Base-by-base conservation (phyloP, 139 green algal genomes). In the Volvox reticuliferus region DNA sequence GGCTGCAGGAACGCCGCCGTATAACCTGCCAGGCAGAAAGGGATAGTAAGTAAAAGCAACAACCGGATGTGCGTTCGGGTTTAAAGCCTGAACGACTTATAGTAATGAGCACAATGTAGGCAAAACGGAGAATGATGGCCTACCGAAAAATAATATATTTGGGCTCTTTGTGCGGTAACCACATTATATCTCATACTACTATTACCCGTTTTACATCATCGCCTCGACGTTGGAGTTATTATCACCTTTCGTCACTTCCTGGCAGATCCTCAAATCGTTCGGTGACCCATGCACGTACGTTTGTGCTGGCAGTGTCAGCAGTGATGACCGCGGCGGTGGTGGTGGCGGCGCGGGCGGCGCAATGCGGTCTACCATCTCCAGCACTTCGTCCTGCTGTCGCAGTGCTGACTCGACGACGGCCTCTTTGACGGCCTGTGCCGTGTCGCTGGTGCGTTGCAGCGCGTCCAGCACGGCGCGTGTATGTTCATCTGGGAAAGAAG, bases 331-430 rank as follows among this genome's bases (percentile, higher is more conserved):
- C 30, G 67, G 37, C 33, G 28, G 37, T n/a, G 44, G 84, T 28
- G 84, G 84, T n/a, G 84, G 84, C 84, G 69, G 69, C 69, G 44
- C 33, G 33, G 84, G 26, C 28, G 84, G 79, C 32, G 81, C 69
- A 12, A 82, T 22, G 0, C 30, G 20, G 1, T 84, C 86, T 55
- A 83, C 50, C 50, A 90, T 12, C 50, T 83, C 24, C n/a, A 90
- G 18, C 30, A 76, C 30, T 6, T 83, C 30, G 30, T 90, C 73
- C 50, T 90, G 86, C 86, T 90, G 86, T 55, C 24, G 20, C 30
- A 90, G 73, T 19, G 86, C 73, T 22, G 86, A 35, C 86, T 90
- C 71, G 65, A 76, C 73, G 30, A 90, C 86, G 21, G 86, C 86
- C 71, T 90, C 73, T 69, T 90, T 90, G 20, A 90, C 86, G 1